Evolutionary conservation across 495 filamentous ascomycete species (phyloP).

Genomic region (Aspergillus leporis): DNA sequence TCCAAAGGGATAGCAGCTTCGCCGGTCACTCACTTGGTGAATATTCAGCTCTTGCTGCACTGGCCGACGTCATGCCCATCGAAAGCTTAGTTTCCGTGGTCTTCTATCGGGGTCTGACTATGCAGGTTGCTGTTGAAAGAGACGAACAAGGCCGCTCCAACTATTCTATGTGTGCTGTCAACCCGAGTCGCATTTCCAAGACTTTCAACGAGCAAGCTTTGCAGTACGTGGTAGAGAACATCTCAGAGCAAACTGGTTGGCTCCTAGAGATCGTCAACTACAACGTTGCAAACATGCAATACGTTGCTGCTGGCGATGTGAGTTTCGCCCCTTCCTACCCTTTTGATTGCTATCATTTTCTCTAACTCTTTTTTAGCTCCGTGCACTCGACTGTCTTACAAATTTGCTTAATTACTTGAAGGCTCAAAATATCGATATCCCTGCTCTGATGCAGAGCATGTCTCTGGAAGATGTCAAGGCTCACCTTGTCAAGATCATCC

Average conservation of each 20-base stretch:
- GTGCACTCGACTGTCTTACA: constrained; percentile 91
- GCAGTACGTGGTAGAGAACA: constrained; percentile 91
- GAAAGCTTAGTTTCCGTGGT: constrained; percentile 97
- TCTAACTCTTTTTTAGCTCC: constrained; percentile 54
- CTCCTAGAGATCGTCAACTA: constrained; percentile 98
- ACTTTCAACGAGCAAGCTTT: constrained; percentile 97
- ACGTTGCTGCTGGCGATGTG: constrained; percentile 91
- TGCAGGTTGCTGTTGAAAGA: constrained; percentile 99
- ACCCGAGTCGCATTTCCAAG: constrained; percentile 94
- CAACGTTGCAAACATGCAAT: constrained; percentile 98
- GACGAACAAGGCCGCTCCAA: constrained; percentile 90
- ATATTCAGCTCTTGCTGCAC: constrained; percentile 93
- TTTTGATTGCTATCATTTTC: neutral
- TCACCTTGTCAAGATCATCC: constrained; percentile 83
- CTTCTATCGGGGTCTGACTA: constrained; percentile 97
- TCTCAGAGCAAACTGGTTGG: constrained; percentile 90
- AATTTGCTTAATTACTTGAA: constrained; percentile 93
- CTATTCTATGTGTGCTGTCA: constrained; percentile 99
- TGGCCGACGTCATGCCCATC: constrained; percentile 99
- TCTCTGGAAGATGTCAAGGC: constrained; percentile 80
- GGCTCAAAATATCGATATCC: constrained; percentile 93
- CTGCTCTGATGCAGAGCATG: constrained; percentile 81
- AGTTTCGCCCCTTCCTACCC: constrained; percentile 23
- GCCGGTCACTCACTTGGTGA: constrained; percentile 97
- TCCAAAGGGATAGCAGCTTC: constrained; percentile 94